Evolutionary conservation across 2,329 filamentous ascomycete genomes (phyloP).

Genomic region (Ambrosiella xylebori): DNA sequence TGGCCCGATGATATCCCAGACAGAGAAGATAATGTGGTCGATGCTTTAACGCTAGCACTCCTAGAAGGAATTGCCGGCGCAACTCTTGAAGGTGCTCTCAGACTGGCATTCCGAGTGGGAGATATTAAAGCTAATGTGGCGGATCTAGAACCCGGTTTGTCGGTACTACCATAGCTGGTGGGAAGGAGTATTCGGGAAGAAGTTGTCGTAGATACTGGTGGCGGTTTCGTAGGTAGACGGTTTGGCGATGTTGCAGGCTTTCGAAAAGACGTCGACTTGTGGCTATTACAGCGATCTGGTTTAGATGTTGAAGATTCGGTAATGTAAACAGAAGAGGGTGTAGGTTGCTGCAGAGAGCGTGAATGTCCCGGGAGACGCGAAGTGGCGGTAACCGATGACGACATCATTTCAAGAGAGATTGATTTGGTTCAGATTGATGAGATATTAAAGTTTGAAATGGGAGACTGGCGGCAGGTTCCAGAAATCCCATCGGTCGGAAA

Average conservation of each 20-base stretch:
- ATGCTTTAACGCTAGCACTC: not conserved
- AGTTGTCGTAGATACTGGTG: conserved; percentile 14
- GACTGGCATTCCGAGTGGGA: not conserved
- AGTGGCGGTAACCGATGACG: conserved; percentile 17
- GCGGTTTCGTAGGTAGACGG: conserved; percentile 31
- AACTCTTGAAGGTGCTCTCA: not conserved
- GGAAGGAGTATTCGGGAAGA: not conserved
- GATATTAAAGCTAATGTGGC: conserved; percentile 2
- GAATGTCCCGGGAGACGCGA: conserved; percentile 26
- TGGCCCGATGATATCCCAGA: not conserved
- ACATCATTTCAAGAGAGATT: not conserved
- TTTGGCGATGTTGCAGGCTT: conserved; percentile 27
- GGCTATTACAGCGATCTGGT: conserved; percentile 18
- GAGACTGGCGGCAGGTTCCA: not conserved
- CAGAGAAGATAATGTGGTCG: not conserved
- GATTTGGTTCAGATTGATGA: not conserved
- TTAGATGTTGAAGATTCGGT: conserved; percentile 8
- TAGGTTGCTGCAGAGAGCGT: conserved; percentile 31
- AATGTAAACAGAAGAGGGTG: conserved; percentile 8
- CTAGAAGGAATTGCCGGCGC: not conserved
- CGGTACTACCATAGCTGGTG: not conserved
- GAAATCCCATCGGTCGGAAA: not conserved
- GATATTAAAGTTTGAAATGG: not conserved
- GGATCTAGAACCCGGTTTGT: conserved; percentile 15
- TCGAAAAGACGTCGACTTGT: not conserved